Percentiles rank a stretch among this genome's conserved stretches.
These are phyloP conservation scores for Xylariaceae sp. DNA, from an alignment of 2,329 filamentous ascomycete genomes.

Conservation along the genomic window DNA sequence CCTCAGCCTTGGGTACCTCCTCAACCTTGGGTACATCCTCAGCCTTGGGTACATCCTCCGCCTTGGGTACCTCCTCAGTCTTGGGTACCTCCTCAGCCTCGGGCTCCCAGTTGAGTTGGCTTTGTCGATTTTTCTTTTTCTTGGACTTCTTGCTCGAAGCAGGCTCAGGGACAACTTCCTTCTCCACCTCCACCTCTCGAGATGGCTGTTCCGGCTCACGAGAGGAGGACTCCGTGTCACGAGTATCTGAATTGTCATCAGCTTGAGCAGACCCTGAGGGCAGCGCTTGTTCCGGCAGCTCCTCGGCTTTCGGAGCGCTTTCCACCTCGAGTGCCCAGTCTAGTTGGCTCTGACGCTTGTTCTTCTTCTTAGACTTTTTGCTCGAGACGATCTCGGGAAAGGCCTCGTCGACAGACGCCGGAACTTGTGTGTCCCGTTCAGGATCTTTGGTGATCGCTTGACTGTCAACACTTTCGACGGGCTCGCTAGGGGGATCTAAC, in stretches of 20 bases:
- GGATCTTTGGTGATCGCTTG: constrained; percentile 4
- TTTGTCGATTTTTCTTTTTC: constrained; percentile 27
- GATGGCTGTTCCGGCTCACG: too few species aligned
- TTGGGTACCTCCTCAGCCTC: neutral
- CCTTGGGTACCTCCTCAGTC: neutral
- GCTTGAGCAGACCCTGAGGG: neutral
- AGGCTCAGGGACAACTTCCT: constrained; percentile 5
- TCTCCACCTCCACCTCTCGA: constrained; percentile 29
- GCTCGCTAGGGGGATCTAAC: neutral
- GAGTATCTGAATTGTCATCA: too few species aligned
- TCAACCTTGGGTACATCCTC: neutral
- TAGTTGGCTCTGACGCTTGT: constrained; percentile 11
- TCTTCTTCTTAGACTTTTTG: constrained; percentile 16
- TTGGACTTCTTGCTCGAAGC: constrained; percentile 27
- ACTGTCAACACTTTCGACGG: neutral
- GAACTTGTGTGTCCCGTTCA: constrained; percentile 1
- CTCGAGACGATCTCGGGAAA: neutral
- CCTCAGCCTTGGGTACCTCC: too few species aligned
- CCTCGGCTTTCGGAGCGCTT: neutral
- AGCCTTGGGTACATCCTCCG: neutral
- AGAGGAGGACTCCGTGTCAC: too few species aligned
- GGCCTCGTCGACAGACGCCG: neutral
- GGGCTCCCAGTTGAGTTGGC: neutral
- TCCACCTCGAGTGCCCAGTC: neutral
- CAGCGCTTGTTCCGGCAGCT: neutral